phyloP scores from a whole-genome alignment of 805 yeast genomes.

The Saccharomyces eubayanus region DNA sequence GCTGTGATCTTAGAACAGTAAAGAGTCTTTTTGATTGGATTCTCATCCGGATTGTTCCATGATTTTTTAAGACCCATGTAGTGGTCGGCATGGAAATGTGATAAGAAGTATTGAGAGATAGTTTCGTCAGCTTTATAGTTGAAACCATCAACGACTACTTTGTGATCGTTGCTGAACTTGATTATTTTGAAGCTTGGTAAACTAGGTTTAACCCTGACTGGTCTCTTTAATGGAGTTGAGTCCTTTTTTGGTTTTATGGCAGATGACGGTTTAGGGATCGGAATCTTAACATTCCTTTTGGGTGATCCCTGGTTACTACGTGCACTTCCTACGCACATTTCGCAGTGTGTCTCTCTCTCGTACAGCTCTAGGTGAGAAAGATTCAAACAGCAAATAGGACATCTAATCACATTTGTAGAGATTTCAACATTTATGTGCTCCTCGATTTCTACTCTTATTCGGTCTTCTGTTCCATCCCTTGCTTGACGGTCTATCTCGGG shows the following conservation, averaged over 20 bases:
- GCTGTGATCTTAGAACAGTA: constrained; percentile 70
- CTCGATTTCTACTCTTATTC: background rate
- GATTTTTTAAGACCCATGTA: constrained; percentile 75
- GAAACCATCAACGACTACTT: constrained; percentile 62
- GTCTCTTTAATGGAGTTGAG: constrained; percentile 7
- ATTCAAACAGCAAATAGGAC: constrained; percentile 46
- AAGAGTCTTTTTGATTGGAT: constrained; percentile 43
- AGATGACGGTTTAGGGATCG: constrained; percentile 5
- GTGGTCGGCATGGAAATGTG: constrained; percentile 92
- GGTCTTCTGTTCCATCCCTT: constrained; percentile 4
- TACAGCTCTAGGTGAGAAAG: constrained; percentile 35
- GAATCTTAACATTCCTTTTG: background rate
- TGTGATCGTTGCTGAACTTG: constrained; percentile 30
- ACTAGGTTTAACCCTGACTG: constrained; percentile 17
- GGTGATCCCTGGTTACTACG: background rate
- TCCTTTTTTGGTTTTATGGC: constrained; percentile 11
- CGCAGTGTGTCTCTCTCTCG: constrained; percentile 47
- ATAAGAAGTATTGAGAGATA: constrained; percentile 49
- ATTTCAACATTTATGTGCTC: background rate
- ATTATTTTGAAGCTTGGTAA: constrained; percentile 52
- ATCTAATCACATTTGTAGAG: constrained; percentile 19
- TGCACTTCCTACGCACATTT: constrained; percentile 36
- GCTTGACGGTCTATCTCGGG: background rate
- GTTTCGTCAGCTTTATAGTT: constrained; percentile 33
- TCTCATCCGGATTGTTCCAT: constrained; percentile 42